phyloP scores from a whole-genome alignment of 345 rosid genomes.

The Melastoma malabathricum region DNA sequence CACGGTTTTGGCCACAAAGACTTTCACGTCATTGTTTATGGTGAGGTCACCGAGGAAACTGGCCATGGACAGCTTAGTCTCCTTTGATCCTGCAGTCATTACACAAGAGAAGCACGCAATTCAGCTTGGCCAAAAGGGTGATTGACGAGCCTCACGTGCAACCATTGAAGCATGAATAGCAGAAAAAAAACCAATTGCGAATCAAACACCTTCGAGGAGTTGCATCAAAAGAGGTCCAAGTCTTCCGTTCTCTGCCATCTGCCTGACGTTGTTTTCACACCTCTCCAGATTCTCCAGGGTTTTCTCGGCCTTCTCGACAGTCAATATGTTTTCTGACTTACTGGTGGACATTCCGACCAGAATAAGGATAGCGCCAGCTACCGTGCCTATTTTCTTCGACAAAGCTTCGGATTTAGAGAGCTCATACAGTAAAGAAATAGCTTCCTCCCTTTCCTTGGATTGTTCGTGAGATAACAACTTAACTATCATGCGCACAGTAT shows the following conservation, averaged over 20 bases:
- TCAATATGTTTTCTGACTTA: slow-evolving; percentile 61
- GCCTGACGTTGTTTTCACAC: slow-evolving; percentile 67
- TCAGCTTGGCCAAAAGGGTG: no score
- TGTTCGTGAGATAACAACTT: slow-evolving; percentile 67
- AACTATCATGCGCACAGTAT: slow-evolving; percentile 78
- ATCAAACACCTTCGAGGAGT: slow-evolving; percentile 66
- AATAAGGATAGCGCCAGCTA: slow-evolving; percentile 80
- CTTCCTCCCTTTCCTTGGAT: slow-evolving; percentile 73
- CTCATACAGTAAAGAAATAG: slow-evolving; percentile 74
- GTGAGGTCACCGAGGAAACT: slow-evolving; percentile 75
- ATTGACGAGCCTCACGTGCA: neutral
- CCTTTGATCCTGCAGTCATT: slow-evolving; percentile 52
- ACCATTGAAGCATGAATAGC: no score
- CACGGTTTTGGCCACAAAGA: slow-evolving; percentile 58
- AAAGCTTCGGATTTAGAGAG: slow-evolving; percentile 72
- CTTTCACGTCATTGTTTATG: slow-evolving; percentile 64
- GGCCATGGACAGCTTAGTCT: slow-evolving; percentile 80
- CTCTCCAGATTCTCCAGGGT: slow-evolving; percentile 67
- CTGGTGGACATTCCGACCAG: slow-evolving; percentile 84
- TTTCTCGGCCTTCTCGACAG: slow-evolving; percentile 77
- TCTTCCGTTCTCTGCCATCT: slow-evolving; percentile 88
- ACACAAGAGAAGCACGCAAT: neutral
- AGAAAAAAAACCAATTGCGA: neutral
- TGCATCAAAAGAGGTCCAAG: slow-evolving; percentile 70
- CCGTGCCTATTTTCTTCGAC: slow-evolving; percentile 80